phyloP scores from a whole-genome alignment of 805 yeast species.

The Clavispora fructus region DNA sequence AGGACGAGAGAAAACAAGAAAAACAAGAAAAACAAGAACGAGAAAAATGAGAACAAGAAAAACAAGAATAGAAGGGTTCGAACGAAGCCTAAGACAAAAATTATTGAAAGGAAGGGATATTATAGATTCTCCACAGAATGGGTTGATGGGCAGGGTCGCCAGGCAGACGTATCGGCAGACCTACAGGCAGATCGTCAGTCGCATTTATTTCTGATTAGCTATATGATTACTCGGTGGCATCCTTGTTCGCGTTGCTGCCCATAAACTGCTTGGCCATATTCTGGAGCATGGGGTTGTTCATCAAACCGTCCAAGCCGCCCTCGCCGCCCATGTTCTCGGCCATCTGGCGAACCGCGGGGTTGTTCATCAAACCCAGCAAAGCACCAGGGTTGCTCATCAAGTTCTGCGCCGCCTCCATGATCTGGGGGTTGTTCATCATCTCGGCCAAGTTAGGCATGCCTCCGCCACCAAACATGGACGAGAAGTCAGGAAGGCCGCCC shows the following conservation, averaged over 20 bases:
- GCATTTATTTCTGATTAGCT: neutral
- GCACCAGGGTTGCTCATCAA: constrained; percentile 85
- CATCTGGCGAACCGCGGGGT: constrained; percentile 80
- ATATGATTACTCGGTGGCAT: neutral
- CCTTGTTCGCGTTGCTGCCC: constrained; percentile 36
- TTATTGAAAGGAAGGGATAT: too few relatives aligned
- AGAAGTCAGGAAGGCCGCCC: constrained; percentile 70
- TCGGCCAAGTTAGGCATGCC: constrained; percentile 57
- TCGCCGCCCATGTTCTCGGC: constrained; percentile 73
- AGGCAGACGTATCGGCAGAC: too few relatives aligned
- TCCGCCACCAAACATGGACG: constrained; percentile 69
- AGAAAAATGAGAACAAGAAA: too few relatives aligned
- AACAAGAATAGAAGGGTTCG: too few relatives aligned
- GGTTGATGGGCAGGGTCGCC: too few relatives aligned
- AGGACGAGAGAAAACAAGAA: neutral
- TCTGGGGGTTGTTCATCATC: constrained; percentile 53
- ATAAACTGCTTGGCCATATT: constrained; percentile 63
- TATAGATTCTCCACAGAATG: too few relatives aligned
- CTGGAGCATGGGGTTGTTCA: constrained; percentile 75
- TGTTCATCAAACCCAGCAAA: constrained; percentile 65
- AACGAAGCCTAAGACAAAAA: too few relatives aligned
- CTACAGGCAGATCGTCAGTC: neutral
- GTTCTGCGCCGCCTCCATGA: constrained; percentile 83
- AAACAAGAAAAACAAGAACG: too few relatives aligned
- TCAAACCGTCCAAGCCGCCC: constrained; percentile 51